These are phyloP conservation scores for Ophiosphaerella korrae DNA, from an alignment of 2,329 filamentous ascomycete genomes.

Conservation along the genomic window DNA sequence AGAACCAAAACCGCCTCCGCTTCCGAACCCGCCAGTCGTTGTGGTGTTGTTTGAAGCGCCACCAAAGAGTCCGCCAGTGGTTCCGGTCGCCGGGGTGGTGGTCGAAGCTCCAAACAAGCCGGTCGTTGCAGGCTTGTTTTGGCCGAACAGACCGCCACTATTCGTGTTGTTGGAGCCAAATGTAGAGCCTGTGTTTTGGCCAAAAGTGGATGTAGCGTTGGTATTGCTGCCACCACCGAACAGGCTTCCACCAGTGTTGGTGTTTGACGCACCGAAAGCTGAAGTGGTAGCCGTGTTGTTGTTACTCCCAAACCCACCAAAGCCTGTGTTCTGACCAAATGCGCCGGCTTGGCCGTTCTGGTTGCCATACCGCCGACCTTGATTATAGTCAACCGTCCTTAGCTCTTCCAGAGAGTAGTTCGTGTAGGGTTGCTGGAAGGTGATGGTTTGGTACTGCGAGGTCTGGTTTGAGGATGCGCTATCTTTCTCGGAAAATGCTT, in stretches of 20 bases:
- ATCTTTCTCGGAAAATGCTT: constrained; percentile 76
- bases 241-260: constrained; percentile 49
- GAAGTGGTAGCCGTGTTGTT: constrained; percentile 45
- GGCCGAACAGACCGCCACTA: constrained; percentile 40
- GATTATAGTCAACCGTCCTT: constrained; percentile 79
- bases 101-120: constrained; percentile 49
- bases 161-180: constrained; percentile 36
- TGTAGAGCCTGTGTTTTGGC: constrained; percentile 35
- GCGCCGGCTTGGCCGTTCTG: constrained; percentile 78
- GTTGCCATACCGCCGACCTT: constrained; percentile 84
- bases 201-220: constrained; percentile 40
- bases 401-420: constrained; percentile 83
- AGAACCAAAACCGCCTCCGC: constrained; percentile 25
- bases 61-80: constrained; percentile 43
- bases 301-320: constrained; percentile 53
- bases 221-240: constrained; percentile 49
- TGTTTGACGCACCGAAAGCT: constrained; percentile 55
- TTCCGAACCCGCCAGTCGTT: constrained; percentile 21
- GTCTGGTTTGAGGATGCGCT: constrained; percentile 55
- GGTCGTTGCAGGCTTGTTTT: constrained; percentile 42
- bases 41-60: constrained; percentile 33
- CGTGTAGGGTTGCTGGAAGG: constrained; percentile 79
- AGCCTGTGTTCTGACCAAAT: constrained; percentile 72
- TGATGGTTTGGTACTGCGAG: constrained; percentile 76
- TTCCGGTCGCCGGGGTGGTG: constrained; percentile 33